These are phyloP conservation scores for Phytophthora sansomeana DNA, from an alignment of 352 stramenopile genomes.

Conservation along the genomic window DNA sequence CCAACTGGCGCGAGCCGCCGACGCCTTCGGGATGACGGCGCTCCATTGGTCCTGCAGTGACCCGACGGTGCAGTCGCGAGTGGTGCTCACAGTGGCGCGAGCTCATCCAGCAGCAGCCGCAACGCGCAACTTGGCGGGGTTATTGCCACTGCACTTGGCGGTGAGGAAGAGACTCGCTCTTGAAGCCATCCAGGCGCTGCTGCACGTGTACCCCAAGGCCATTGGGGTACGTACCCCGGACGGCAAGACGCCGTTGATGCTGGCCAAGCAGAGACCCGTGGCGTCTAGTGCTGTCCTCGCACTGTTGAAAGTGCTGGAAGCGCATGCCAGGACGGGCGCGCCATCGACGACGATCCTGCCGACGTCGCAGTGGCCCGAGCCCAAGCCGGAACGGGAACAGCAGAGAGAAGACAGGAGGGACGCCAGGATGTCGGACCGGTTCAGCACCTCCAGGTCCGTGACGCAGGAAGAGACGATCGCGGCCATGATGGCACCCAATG, in stretches of 20 bases:
- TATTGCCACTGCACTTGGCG: conserved; percentile 77
- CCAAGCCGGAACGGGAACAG: conserved; percentile 13
- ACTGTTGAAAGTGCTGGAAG: conserved; percentile 52
- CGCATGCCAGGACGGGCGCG: conserved; percentile 25
- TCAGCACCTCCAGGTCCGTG: conserved; percentile 21
- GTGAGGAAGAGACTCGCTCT: conserved; percentile 66
- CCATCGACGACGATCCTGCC: conserved; percentile 20
- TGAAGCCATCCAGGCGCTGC: conserved; percentile 67
- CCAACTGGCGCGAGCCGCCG: conserved; percentile 47
- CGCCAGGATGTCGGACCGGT: conserved; percentile 26
- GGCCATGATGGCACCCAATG: conserved; percentile 30
- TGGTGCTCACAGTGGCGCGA: conserved; percentile 62
- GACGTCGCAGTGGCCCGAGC: conserved; percentile 17
- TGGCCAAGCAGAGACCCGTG: conserved; percentile 54
- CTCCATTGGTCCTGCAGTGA: conserved; percentile 87
- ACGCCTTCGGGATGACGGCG: conserved; percentile 83
- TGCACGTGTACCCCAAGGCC: conserved; percentile 72
- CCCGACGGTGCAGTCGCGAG: conserved; percentile 49
- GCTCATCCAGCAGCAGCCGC: conserved; percentile 50
- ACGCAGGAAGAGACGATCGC: conserved; percentile 38
- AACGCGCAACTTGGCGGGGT: conserved; percentile 57
- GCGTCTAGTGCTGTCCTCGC: conserved; percentile 30
- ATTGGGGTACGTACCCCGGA: conserved; percentile 59
- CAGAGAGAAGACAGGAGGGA: conserved; percentile 1
- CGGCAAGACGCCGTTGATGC: conserved; percentile 49